Conservation (phyloP, 2,329 filamentous ascomycete genomes). For the Talaromyces sp. region DNA sequence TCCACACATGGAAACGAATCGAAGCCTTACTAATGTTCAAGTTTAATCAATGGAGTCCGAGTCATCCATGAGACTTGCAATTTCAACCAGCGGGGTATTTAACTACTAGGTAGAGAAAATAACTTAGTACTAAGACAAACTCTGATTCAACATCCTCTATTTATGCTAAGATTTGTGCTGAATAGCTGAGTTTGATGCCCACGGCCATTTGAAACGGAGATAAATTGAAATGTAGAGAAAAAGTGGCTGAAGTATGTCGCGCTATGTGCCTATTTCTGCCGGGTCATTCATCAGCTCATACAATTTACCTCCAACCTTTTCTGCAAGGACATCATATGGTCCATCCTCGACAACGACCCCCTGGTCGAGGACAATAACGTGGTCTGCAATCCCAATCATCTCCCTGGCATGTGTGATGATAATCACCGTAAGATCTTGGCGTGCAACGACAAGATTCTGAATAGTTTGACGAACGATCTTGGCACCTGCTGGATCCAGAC, state of each 20-base stretch:
- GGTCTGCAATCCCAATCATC: constrained; percentile 83
- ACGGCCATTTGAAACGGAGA: too few species aligned
- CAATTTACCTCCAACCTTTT: constrained; percentile 49
- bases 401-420: constrained; percentile 79
- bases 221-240: not conserved
- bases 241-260: not conserved
- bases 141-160: too few species aligned
- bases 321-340: constrained; percentile 62
- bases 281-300: constrained; percentile 37
- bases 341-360: constrained; percentile 71
- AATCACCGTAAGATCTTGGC: constrained; percentile 66
- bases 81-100: too few species aligned
- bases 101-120: too few species aligned
- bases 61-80: too few species aligned
- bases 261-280: not conserved
- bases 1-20: too few species aligned
- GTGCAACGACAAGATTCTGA: constrained; percentile 50
- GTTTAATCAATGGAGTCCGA: too few species aligned
- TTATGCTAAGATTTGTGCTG: too few species aligned
- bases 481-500: constrained; percentile 72
- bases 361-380: constrained; percentile 72
- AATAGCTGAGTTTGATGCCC: too few species aligned
- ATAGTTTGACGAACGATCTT: constrained; percentile 67
- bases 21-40: too few species aligned
- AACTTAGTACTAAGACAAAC: too few species aligned